Base-by-base conservation (phyloP, 2,329 filamentous ascomycete species). In the Ophiobolus disseminans region DNA sequence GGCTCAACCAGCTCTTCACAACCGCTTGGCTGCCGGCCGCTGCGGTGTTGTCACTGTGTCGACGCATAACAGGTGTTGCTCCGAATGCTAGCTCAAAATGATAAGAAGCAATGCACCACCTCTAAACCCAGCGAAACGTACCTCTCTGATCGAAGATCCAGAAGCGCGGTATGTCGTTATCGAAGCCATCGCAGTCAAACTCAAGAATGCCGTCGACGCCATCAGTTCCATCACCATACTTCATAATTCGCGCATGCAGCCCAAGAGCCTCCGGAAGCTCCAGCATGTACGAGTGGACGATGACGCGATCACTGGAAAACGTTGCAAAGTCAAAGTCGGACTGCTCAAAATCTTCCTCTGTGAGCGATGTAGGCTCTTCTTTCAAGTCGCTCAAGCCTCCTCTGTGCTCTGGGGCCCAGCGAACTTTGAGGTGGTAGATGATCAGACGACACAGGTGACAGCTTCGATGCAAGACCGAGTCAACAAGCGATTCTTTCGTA, bases 371-470 rank as follows among this genome's bases (percentile, higher is more conserved):
- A 3, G 43, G 35, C 6, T 40, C 26, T 30, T 38, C 43, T 28
- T 31, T 38, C 5, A 16, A 2, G n/a, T 42, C 26, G 9, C 28
- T 20, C 19, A 16, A 10, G 5, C 28, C 20, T 16, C 23, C 11
- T 26, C 13, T n/a, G 40, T 32, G 26, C 28, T 40, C 7, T 32
- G 17, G 7, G 13, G 26, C 13, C 43, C 35, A 46, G 11, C 17
- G 26, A 17, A 40, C 26, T 26, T 46, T 46, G 5, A 46, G 17
- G 17, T 46, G 43, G 19, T 40, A 40, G 3, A 46, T 14, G 6
- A 46, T 34, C 9, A 46, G 13, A n/a, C 43, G 43, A 22, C 43
- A 46, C 16, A 46, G 19, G 19, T 46, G 43, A 16, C 43, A 46
- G 26, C 35, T 46, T 34, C 26, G 35, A 19, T 5, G 14, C 16